Base-by-base conservation (phyloP, 192 early-diverging fungal species). In the Backusella parvicylindrica region DNA sequence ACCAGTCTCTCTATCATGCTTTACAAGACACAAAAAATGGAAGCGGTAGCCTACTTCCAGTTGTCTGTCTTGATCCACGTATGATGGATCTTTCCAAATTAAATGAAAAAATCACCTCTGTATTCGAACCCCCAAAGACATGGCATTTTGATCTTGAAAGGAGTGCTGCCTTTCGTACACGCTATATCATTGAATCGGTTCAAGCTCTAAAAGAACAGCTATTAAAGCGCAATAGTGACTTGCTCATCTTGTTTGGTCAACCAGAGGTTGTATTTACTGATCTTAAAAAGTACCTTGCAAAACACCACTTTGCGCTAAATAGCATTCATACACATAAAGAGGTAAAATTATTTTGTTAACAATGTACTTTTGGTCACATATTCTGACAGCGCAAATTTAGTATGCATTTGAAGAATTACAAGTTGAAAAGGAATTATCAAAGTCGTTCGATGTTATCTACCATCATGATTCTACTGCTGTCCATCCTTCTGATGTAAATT, bases 351-450 rank as follows among this genome's bases (percentile, higher is more conserved):
- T 6, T 9, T 30, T n/a, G n/a, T n/a, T n/a, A n/a, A n/a, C n/a
- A n/a, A n/a, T n/a, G n/a, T n/a, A n/a, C n/a, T n/a, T n/a, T n/a
- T n/a, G n/a, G n/a, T n/a, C n/a, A n/a, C n/a, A n/a, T n/a, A n/a
- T n/a, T n/a, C n/a, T n/a, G n/a, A n/a, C n/a, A n/a, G n/a, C n/a
- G n/a, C n/a, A n/a, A n/a, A n/a, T 32, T 11, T 66, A 75, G 74
- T 75, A 75, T 50, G 67, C 74, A 2, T 68, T 23, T 67, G 74
- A 69, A 68, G 74, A 75, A 21, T 32, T 75, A 6, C 40, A 53
- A 28, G 36, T 38, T 33, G 74, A 75, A 40, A 36, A 56, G 21
- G 18, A 26, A 12, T 32, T 67, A 12, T 31, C 31, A 31, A 37
- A 68, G 26, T 7, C 11, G 12, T 12, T 32, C 16, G 5, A 28